Conservation (phyloP, 179 eudicot genomes). For the Corrigiola litoralis region DNA sequence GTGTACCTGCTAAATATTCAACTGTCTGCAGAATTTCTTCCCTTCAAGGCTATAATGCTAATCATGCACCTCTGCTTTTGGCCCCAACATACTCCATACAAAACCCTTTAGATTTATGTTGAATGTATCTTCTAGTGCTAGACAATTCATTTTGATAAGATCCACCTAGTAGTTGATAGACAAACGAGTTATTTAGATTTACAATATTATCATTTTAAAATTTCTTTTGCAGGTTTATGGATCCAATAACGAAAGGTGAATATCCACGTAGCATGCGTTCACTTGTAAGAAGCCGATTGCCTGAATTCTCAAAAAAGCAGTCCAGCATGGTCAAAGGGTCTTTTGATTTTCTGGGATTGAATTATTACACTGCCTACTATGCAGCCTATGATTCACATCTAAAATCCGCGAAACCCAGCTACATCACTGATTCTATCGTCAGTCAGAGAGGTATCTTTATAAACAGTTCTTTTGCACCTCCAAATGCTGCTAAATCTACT, state of each 20-base stretch:
- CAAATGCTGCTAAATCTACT: no score
- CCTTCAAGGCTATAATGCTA: no score
- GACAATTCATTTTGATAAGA: no score
- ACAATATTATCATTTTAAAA: neutral
- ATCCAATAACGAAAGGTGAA: constrained; percentile 40
- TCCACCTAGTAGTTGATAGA: no score
- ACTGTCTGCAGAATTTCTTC: no score
- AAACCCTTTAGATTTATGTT: no score
- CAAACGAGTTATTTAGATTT: no score
- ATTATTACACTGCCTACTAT: constrained; percentile 48
- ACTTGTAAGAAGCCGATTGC: constrained; percentile 36
- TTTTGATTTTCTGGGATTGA: constrained; percentile 50
- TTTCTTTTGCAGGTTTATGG: constrained; percentile 31
- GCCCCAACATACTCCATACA: no score
- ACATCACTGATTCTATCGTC: constrained; percentile 27
- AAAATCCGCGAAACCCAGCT: constrained; percentile 18
- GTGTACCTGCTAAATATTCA: no score
- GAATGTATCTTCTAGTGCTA: no score
- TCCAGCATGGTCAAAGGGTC: constrained; percentile 43
- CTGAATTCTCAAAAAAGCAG: constrained; percentile 36
- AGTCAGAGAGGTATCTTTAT: constrained; percentile 25
- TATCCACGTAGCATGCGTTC: constrained; percentile 42
- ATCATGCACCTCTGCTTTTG: no score
- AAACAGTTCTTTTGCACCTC: constrained; percentile 7
- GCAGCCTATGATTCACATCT: constrained; percentile 25